Base-by-base conservation (phyloP, 345 rosid species). In the Linum usitatissimum region DNA sequence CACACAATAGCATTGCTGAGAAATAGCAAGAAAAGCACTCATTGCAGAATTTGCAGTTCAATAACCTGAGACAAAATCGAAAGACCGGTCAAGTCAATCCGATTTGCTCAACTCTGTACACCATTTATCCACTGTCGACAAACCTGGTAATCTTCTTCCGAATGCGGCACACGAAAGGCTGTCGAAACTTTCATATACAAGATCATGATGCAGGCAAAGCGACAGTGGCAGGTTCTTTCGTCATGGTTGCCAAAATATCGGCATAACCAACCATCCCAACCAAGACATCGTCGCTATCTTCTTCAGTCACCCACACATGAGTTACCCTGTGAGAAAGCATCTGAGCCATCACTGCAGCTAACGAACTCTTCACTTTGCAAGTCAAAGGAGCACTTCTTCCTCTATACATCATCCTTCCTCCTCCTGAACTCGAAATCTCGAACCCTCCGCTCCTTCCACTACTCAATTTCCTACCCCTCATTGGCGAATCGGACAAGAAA, bases 271-370 rank as follows among this genome's bases (percentile, higher is more conserved):
- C 86, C 55, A 90, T 86, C 21, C 99, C 99, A 3, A 86, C 96
- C 40, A 90, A 70, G 64, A 83, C 68, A 69, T 93, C 99, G 5
- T 90, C 97, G 4, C 70, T 75, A 7, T 86, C 95, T 10, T 81
- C 83, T 65, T 90, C 88, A 0, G 88, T 93, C 61, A 90, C 99
- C 99, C 99, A 93, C 34, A 93, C 92, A 64, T 90, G 96, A 45
- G 97, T 86, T 34, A 91, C 96, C 64, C 97, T 72, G 65, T 93
- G 97, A 65, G 97, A 90, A 13, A 90, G 81, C 99, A 93, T 93
- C 68, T 93, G 99, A 61, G 99, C 95, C 99, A 93, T 93, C 3
- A 93, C 95, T 0, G 97, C 97, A 1, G 99, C 99, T 62, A 93
- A 71, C 0, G 97, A 87, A 69, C 96, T 90, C 0, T 87, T 80